Percentiles rank a stretch among this genome's conserved stretches.
Conservation (phyloP, 2,329 filamentous ascomycete genomes). For the Pseudogymnoascus sp. region DNA sequence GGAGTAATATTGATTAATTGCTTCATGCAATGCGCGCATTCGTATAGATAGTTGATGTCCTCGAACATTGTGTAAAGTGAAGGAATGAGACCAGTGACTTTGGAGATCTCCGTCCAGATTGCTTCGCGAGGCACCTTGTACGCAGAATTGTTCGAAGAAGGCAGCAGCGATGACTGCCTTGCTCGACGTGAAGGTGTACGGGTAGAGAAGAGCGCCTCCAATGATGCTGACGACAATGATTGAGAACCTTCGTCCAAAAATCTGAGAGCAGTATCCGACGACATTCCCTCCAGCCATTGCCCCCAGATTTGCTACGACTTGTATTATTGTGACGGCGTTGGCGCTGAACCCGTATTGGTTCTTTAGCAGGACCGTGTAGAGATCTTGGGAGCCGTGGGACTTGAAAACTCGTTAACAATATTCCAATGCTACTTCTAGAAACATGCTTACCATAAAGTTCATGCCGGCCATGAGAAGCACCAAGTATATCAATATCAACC, state of each 20-base stretch:
- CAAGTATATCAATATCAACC: slow-evolving; percentile 68
- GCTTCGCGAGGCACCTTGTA: slow-evolving; percentile 71
- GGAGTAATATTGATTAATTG: too few relatives aligned
- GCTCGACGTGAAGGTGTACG: slow-evolving; percentile 63
- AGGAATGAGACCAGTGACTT: too few relatives aligned
- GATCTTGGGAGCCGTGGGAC: slow-evolving; percentile 36
- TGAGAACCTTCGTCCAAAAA: slow-evolving; percentile 59
- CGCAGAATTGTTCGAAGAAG: slow-evolving; percentile 76
- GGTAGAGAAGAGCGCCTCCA: slow-evolving; percentile 73
- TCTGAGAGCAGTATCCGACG: slow-evolving; percentile 60
- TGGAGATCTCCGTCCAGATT: too few relatives aligned
- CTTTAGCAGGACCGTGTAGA: slow-evolving; percentile 52
- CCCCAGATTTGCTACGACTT: slow-evolving; percentile 64
- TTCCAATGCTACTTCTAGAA: background rate
- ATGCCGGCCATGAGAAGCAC: slow-evolving; percentile 80
- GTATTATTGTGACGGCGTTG: slow-evolving; percentile 53
- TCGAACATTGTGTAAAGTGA: too few relatives aligned
- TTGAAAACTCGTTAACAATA: slow-evolving; percentile 8
- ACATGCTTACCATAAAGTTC: slow-evolving; percentile 48
- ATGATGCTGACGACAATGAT: slow-evolving; percentile 56
- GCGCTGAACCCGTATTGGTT: slow-evolving; percentile 39
- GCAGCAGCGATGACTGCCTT: slow-evolving; percentile 65
- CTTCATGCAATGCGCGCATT: too few relatives aligned
- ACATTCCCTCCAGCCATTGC: slow-evolving; percentile 58
- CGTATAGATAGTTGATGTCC: too few relatives aligned